Evolutionary conservation across 179 eudicot genomes (phyloP).

Genomic region (Beta corolliflora): DNA sequence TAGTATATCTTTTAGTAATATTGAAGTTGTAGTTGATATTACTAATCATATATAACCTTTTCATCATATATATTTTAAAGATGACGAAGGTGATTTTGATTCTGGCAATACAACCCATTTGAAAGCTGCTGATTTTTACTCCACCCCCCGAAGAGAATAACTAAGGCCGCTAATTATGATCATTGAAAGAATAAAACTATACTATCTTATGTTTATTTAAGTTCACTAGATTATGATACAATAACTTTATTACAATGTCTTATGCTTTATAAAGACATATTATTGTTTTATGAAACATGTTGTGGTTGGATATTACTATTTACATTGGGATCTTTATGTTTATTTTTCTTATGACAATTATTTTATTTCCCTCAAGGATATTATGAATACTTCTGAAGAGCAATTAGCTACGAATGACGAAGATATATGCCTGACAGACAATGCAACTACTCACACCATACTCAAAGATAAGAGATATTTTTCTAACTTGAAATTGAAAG

Average conservation of each 20-base stretch:
- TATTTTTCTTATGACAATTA: not conserved
- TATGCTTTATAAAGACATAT: too few species aligned
- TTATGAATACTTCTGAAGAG: not conserved
- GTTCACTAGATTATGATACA: too few species aligned
- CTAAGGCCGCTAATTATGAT: too few species aligned
- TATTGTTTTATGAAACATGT: not conserved
- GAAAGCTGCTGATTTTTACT: not conserved
- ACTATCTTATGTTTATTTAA: too few species aligned
- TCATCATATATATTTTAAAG: too few species aligned
- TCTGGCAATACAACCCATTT: not conserved
- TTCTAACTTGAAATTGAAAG: not conserved
- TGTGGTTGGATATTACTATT: not conserved
- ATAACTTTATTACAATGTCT: too few species aligned
- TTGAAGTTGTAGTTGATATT: too few species aligned
- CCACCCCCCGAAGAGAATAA: not conserved
- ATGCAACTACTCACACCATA: not conserved
- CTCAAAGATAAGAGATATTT: not conserved
- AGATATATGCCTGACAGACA: not conserved
- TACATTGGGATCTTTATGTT: not conserved
- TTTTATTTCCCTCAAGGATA: not conserved
- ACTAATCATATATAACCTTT: too few species aligned
- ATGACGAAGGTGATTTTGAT: conserved; percentile 1
- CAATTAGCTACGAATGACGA: not conserved
- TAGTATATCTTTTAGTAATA: too few species aligned
- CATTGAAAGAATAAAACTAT: not conserved